Evolutionary conservation across 768 basidiomycete genomes (phyloP), one percentile per base, ranked within the genome.

Genomic region (Leccinum obscurum): DNA sequence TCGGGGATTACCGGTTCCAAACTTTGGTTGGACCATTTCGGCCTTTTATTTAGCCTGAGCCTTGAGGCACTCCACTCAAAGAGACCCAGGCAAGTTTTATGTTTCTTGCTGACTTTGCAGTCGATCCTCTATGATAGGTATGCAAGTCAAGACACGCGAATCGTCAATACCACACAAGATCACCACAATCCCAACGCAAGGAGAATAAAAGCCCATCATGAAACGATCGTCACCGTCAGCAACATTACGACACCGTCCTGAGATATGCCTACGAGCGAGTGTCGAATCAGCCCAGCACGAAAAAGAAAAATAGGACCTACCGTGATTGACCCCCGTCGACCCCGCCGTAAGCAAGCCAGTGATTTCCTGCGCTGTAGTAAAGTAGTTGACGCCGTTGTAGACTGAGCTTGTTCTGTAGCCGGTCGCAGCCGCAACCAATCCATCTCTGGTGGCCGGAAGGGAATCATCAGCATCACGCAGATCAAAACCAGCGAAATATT

Each of bases 341-440:
- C 88, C 87, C 6, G 81, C 61, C 7, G 80, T 65, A 54, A 89
- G 78, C 20, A 90, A 75, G 17, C 83, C 83, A 2, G 78, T 81
- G 48, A 87, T 56, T 56, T 80, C 79, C 63, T 78, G 54, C 3
- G 76, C 77, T 0, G 69, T 73, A 0, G 85, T 83, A 20, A 62
- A 67, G 66, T 87, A 89, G 0, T 69, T 77, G n/a, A 83, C 69
- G 24, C 80, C 80, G 35, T 62, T 72, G 55, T 79, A 82, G 28
- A 30, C 1, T 30, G 28, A 30, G 56, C 64, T 75, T 4, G 74
- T 80, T 30, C 28, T 30, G 28, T 67, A 72, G 3, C 80, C 80
- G 8, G 75, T 58, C 4, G 80, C 79, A 30, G 67, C 68, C 1
- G 68, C 51, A n/a, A 80, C 79, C 32, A 83, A 67, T 15, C 55